Conservation (phyloP, 805 yeast species). For the Nakazawaea populi region DNA sequence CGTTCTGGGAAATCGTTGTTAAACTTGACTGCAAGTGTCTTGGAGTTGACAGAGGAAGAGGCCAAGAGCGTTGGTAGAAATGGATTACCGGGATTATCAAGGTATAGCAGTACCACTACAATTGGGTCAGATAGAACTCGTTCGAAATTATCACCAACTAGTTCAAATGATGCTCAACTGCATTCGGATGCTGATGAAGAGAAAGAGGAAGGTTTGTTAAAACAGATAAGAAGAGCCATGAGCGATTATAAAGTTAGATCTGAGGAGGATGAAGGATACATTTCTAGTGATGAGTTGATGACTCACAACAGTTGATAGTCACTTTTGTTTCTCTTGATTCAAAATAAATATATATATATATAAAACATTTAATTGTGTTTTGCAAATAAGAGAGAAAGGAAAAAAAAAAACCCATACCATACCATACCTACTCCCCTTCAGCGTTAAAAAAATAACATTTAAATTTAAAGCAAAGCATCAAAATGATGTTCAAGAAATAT, state of each 20-base stretch:
- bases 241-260: slow-evolving; percentile 24
- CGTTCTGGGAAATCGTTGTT: slow-evolving; percentile 70
- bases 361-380: neutral
- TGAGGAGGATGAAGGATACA: slow-evolving; percentile 33
- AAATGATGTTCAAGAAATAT: neutral
- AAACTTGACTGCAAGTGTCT: slow-evolving; percentile 58
- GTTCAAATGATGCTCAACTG: slow-evolving; percentile 1
- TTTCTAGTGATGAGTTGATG: slow-evolving; percentile 54
- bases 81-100: slow-evolving; percentile 26
- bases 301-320: slow-evolving; percentile 23
- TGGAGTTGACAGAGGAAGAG: slow-evolving; percentile 66
- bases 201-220: slow-evolving; percentile 27
- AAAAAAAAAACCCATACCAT: too few species aligned
- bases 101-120: slow-evolving; percentile 13
- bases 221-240: slow-evolving; percentile 38
- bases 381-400: too few species aligned
- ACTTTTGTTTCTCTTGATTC: too few species aligned
- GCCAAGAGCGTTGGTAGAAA: slow-evolving; percentile 19
- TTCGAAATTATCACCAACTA: slow-evolving; percentile 7
- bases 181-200: slow-evolving; percentile 14
- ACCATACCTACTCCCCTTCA: neutral
- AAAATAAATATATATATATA: neutral
- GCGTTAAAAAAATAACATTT: neutral
- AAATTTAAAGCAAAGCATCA: neutral
- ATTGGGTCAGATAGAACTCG: slow-evolving; percentile 7